phyloP scores from a whole-genome alignment of 495 filamentous ascomycete species.

The Aspergillus cavernicola region DNA sequence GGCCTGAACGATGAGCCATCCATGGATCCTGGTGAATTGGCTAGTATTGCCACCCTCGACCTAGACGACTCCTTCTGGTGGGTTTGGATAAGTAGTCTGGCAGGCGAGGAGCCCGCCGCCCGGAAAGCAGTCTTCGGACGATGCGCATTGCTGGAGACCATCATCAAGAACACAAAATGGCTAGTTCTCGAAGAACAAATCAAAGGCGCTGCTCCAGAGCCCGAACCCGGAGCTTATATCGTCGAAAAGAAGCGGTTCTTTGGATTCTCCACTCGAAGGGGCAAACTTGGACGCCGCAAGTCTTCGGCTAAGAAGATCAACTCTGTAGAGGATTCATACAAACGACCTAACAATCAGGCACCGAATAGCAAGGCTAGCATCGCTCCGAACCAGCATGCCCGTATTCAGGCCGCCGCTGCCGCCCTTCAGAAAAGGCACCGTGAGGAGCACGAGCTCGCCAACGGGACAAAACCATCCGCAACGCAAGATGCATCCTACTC shows the following conservation, averaged over 20 bases:
- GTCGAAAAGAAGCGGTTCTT: conserved; percentile 93
- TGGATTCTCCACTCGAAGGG: conserved; percentile 71
- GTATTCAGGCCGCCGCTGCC: conserved; percentile 84
- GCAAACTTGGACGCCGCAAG: conserved; percentile 62
- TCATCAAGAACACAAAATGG: conserved; percentile 79
- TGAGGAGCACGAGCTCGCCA: conserved; percentile 49
- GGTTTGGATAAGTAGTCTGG: conserved; percentile 98
- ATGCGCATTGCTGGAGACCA: conserved; percentile 87
- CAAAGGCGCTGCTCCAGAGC: conserved; percentile 84
- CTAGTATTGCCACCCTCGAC: conserved; percentile 80
- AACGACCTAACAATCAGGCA: conserved; percentile 42
- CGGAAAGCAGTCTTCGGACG: conserved; percentile 92
- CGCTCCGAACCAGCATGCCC: conserved; percentile 85
- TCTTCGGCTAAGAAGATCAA: conserved; percentile 54
- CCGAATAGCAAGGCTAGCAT: conserved; percentile 81
- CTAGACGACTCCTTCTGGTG: conserved; percentile 98
- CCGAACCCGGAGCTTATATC: conserved; percentile 80
- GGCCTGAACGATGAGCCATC: conserved; percentile 57
- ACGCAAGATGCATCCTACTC: conserved; percentile 48
- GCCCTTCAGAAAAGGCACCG: conserved; percentile 69
- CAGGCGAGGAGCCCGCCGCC: conserved; percentile 75
- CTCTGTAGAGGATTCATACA: conserved; percentile 50
- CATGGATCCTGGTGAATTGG: conserved; percentile 88
- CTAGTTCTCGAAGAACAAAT: conserved; percentile 94
- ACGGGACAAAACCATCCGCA: conserved; percentile 25